Base-by-base conservation (phyloP, 176 grass and related monocot species). In the Hordeum marinum region DNA sequence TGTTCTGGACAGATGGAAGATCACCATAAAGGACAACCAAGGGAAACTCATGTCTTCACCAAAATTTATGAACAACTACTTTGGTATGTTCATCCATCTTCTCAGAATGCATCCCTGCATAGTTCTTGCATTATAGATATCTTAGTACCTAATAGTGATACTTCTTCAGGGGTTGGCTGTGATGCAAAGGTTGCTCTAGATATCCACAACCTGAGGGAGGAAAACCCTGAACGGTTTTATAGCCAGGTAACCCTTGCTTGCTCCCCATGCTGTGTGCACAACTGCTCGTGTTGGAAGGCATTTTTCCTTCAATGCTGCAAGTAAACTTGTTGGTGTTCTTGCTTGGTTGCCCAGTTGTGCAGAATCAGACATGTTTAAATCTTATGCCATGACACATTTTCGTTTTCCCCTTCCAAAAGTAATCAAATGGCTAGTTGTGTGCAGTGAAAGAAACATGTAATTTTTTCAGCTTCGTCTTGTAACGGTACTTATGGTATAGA, bases 101-200 rank as follows among this genome's bases (percentile, higher is more conserved):
- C 69, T 54, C 66, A 80, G 8, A 68, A 62, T 71, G 17, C 32
- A 60, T 50, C 74, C 37, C 15, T 81, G 8, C 17, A 63, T 46
- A 64, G 68, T 76, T 70, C 21, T 77, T 72, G 29, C 55, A 75
- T 75, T 48, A 67, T 72, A 39, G 46, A 75, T 79, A 48, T 34
- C 7, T 11, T 81, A 63, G 58, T 79, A 79, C 57, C 35, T 78
- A 55, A 66, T 77, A 21, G 14, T 60, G 24, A 9, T 66, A 27
- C 29, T 17, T 94, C 81, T 78, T 71, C 80, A 98, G 93, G 96
- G 21, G 92, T 98, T 74, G 96, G 96, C 54, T 98, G 96, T 76
- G 96, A 98, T 95, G 96, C 96, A 67, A 98, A 98, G 75, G 93
- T 98, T 95, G 96, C 96, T 60, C 71, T 98, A 75, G 96, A 98